Percentiles rank a stretch among this genome's conserved stretches.
phyloP scores from a whole-genome alignment of 2,329 filamentous ascomycete species.

The Tricladium varicosporioides region DNA sequence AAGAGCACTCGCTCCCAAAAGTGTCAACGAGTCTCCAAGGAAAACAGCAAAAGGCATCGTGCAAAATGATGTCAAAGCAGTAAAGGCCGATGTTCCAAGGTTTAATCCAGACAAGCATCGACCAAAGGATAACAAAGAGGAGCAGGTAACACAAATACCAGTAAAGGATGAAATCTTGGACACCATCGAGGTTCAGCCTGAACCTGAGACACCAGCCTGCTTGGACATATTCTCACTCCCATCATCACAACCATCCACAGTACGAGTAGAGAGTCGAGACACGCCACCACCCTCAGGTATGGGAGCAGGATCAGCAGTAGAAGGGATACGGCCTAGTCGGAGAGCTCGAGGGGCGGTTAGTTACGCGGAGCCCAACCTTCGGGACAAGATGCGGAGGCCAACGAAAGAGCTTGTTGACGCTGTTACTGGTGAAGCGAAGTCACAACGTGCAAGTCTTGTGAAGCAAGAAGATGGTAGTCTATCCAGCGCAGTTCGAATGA shows the following conservation, averaged over 20 bases:
- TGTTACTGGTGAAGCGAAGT: constrained; percentile 62
- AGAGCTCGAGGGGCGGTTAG: constrained; percentile 68
- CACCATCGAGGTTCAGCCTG: constrained; percentile 33
- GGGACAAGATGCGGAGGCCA: constrained; percentile 80
- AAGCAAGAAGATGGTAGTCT: constrained; percentile 22
- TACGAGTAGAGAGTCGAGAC: constrained; percentile 39
- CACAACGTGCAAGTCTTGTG: constrained; percentile 24
- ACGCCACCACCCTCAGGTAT: constrained; percentile 61
- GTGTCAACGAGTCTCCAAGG: constrained; percentile 54
- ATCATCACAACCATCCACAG: constrained; percentile 46
- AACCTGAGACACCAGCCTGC: constrained; percentile 39
- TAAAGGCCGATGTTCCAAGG: constrained; percentile 38
- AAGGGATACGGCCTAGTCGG: constrained; percentile 63
- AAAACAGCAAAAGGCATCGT: constrained; percentile 42
- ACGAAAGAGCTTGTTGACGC: constrained; percentile 75
- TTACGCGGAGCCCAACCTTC: constrained; percentile 78
- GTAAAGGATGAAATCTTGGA: constrained; percentile 13
- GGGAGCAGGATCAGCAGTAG: constrained; percentile 53
- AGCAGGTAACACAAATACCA: constrained; percentile 13
- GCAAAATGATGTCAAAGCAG: constrained; percentile 39
- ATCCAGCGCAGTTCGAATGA: constrained; percentile 21
- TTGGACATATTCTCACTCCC: constrained; percentile 44
- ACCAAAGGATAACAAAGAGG: constrained; percentile 15
- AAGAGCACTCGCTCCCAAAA: constrained; percentile 47
- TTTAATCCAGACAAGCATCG: constrained; percentile 20